Evolutionary conservation across 129 eudicot genomes (phyloP).

Genomic region (Tagetes erecta): DNA sequence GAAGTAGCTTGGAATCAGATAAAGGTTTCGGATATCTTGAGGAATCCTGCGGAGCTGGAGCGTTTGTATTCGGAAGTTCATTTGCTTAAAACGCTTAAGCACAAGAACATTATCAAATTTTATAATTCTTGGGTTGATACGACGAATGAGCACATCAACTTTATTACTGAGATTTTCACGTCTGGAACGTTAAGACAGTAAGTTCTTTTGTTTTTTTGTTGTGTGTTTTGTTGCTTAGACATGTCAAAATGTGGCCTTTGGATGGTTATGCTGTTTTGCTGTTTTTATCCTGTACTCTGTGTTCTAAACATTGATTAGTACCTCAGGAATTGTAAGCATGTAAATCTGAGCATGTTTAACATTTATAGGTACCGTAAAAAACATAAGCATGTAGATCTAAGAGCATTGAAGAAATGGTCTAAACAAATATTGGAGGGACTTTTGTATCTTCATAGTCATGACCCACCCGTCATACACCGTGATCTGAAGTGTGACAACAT

Average conservation of each 20-base stretch:
- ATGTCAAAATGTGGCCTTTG: background rate
- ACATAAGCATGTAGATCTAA: constrained; percentile 88
- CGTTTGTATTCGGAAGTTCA: constrained; percentile 11
- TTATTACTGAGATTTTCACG: constrained; percentile 94
- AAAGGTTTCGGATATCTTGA: constrained; percentile 14
- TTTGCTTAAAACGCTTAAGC: constrained; percentile 14
- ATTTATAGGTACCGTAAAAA: constrained; percentile 75
- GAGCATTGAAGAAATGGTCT: constrained; percentile 98
- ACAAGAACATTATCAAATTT: constrained; percentile 11
- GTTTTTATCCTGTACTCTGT: background rate
- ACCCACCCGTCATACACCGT: constrained; percentile 94
- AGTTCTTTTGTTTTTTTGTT: constrained; percentile 27
- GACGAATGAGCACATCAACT: constrained; percentile 76
- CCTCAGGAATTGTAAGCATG: background rate
- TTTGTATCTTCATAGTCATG: constrained; percentile 92
- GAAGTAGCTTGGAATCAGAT: constrained; percentile 13
- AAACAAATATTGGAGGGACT: constrained; percentile 96
- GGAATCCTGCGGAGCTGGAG: constrained; percentile 7
- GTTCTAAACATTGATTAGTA: constrained; percentile 14
- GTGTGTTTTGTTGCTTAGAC: background rate
- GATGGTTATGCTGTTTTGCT: background rate
- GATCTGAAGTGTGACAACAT: constrained; percentile 96
- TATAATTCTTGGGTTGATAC: constrained; percentile 15
- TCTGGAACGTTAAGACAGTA: constrained; percentile 95
- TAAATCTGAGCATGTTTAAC: background rate